These are phyloP conservation scores for Fusarium albosuccineum DNA, from an alignment of 2,329 filamentous ascomycete species.

Conservation along the genomic window DNA sequence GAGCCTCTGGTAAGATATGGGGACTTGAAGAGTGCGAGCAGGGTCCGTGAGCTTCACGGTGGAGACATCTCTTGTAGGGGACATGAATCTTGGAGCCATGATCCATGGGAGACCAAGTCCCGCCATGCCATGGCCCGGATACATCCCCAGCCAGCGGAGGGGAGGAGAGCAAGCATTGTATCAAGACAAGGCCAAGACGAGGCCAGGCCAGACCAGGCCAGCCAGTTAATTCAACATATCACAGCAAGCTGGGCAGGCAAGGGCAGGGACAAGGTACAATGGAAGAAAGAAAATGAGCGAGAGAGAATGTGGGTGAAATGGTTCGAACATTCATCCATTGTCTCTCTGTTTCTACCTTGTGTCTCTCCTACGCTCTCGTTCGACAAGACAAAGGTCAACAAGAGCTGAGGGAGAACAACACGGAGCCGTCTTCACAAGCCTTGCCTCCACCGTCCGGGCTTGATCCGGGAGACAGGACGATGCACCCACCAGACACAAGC, in stretches of 20 bases:
- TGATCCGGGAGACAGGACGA: conserved; percentile 40
- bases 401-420: not conserved
- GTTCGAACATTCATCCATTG: too few species aligned
- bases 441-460: conserved; percentile 30
- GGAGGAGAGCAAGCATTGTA: conserved; percentile 15
- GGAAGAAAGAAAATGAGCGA: too few species aligned
- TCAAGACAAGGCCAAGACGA: conserved; percentile 8
- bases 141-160: conserved; percentile 18
- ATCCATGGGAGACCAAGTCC: conserved; percentile 24
- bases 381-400: not conserved
- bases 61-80: not conserved
- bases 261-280: not conserved
- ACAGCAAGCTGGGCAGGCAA: conserved; percentile 6
- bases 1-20: conserved; percentile 16
- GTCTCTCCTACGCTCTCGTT: too few species aligned
- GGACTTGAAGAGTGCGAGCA: conserved; percentile 8
- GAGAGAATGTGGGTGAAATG: too few species aligned
- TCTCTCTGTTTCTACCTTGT: not conserved
- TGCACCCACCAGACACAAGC: conserved; percentile 37
- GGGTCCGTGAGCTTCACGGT: conserved; percentile 38
- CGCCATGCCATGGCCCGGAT: conserved; percentile 10
- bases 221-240: conserved; percentile 18
- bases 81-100: conserved; percentile 23
- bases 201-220: conserved; percentile 16
- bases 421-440: not conserved